A percentile compares a stretch with the other conserved stretches of the same genome.
These are phyloP conservation scores for Anisodus tanguticus DNA, from an alignment of 257 asterid species.

Conservation along the genomic window DNA sequence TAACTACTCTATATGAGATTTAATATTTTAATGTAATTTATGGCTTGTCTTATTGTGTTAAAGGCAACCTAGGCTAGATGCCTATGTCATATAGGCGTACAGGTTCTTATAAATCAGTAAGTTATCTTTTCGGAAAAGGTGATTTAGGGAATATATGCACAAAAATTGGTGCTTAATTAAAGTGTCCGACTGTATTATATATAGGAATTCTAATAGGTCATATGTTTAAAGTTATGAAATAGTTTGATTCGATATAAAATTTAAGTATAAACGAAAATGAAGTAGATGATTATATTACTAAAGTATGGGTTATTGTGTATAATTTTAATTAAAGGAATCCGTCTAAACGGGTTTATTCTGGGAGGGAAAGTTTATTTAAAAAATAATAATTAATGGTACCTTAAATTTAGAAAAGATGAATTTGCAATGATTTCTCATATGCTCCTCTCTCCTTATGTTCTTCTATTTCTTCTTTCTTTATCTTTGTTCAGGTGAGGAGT, in stretches of 20 bases:
- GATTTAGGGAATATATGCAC: constrained; percentile 63
- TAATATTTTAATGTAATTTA: constrained; percentile 16
- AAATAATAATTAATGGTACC: background rate
- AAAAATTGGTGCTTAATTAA: constrained; percentile 39
- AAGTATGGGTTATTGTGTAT: constrained; percentile 36
- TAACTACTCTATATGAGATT: background rate
- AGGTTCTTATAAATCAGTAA: no score
- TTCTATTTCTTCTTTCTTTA: no score
- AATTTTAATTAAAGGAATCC: constrained; percentile 45
- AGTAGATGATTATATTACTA: background rate
- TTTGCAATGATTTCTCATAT: no score
- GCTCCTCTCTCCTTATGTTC: no score
- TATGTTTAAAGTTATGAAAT: background rate
- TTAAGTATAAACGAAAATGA: no score
- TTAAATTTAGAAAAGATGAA: background rate
- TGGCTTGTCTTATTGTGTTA: constrained; percentile 30
- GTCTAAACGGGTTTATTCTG: constrained; percentile 34
- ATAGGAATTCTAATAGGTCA: constrained; percentile 13
- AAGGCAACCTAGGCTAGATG: constrained; percentile 43
- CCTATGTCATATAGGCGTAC: constrained; percentile 28
- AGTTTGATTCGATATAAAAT: no score
- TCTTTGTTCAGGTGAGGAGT: no score
- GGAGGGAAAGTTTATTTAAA: background rate
- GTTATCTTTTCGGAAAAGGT: constrained; percentile 26
- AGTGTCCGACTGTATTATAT: constrained; percentile 38